Percentiles rank a stretch among this genome's conserved stretches.
Conservation (phyloP, 768 basidiomycete species). For the Leucocoprinus birnbaumii region DNA sequence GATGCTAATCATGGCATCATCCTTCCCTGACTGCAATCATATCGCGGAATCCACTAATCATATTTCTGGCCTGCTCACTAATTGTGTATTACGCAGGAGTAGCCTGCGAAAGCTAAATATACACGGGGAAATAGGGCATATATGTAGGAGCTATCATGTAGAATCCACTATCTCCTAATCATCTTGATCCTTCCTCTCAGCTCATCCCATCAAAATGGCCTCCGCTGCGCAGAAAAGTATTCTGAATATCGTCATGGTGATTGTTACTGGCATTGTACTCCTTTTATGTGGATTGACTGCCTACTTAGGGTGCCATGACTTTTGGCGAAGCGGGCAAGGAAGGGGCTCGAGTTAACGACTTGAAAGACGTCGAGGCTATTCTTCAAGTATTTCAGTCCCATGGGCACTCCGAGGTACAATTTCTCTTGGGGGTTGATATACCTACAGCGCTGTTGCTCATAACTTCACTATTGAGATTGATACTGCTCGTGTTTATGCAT, state of each 20-base stretch:
- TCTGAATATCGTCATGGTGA: constrained; percentile 51
- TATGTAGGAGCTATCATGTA: no score
- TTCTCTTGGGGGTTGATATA: no score
- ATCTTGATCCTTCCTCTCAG: no score
- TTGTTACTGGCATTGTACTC: background rate
- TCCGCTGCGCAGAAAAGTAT: constrained; percentile 32
- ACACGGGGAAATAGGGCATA: no score
- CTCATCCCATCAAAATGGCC: constrained; percentile 17
- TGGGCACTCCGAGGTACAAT: constrained; percentile 51
- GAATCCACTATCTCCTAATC: no score
- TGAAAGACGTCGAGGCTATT: constrained; percentile 47
- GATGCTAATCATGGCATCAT: no score
- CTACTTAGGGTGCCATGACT: constrained; percentile 48
- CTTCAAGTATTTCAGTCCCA: constrained; percentile 51
- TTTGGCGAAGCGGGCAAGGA: constrained; percentile 48
- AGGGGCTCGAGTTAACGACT: constrained; percentile 45
- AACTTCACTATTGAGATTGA: constrained; percentile 29
- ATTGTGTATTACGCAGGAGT: no score
- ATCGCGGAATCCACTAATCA: no score
- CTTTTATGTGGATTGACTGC: background rate
- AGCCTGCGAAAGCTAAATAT: no score
- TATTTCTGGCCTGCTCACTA: no score
- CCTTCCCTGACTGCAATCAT: no score
- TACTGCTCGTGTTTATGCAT: constrained; percentile 46
- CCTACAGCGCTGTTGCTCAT: no score